Evolutionary conservation across 139 green algal genomes (phyloP), one percentile per base, ranked within the genome.

Genomic region (Auxenochlorella pyrenoidosa): DNA sequence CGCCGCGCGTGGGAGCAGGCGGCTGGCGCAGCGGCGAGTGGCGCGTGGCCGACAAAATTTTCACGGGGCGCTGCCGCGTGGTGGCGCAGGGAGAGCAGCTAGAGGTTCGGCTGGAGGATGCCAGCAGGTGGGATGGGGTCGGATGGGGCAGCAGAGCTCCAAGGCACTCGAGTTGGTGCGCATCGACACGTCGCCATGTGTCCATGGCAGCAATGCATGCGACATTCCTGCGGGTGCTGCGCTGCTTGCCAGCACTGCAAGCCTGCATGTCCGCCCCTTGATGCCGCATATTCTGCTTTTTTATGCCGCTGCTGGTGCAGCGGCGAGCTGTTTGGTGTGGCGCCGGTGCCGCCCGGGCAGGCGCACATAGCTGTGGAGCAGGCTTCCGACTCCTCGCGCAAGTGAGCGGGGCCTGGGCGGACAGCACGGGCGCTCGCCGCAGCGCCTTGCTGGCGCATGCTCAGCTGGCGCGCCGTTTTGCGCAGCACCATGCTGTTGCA

Each of bases 301-400:
- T n/a, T 12, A 34, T 47, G 70, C 44, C 0, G 2, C 19, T 63
- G 21, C 5, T 60, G 18, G 21, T 88, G 79, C 91, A 96, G 90
- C 43, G 93, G 91, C 5, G 93, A 97, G n/a, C 85, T 97, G 13
- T 98, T 97, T 90, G 94, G 91, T 0, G 73, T 92, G 65, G 96
- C 93, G 79, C 95, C 94, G 1, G 85, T 97, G 8, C 91, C 90
- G 4, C 85, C 86, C 21, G 95, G 93, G 26, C 91, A 93, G 66
- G 85, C 89, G 21, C 68, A 83, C n/a, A 78, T 92, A 30, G 90
- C 84, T 0, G 93, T 98, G 70, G 95, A 97, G 89, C 78, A 90
- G 22, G 93, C 91, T 3, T 38, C 84, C 22, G 95, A 98, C 86
- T 93, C 86, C 44, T 90, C 72, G 59, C 86, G 95, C 36, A 94